Conservation (phyloP, 78 protist species). For the Dictyostelium firmibasis region DNA sequence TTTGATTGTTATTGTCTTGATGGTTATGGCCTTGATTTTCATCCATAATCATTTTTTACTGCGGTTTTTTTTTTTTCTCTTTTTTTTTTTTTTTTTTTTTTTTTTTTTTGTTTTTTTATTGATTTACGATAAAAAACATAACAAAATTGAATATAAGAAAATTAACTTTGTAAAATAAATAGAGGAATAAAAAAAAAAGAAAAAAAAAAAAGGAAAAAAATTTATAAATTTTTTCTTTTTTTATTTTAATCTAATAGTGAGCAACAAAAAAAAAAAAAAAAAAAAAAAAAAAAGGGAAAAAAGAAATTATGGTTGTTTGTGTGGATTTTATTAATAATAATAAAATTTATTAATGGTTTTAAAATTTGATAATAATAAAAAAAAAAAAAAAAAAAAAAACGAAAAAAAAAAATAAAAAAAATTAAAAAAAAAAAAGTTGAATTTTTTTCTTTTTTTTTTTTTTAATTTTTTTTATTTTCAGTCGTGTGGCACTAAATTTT, state of each 20-base stretch:
- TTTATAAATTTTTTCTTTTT: not conserved
- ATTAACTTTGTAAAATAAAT: not conserved
- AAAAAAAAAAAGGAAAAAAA: not conserved
- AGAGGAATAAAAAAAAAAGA: not conserved
- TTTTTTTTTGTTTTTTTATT: not conserved
- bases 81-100: not conserved
- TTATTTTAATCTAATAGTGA: not conserved
- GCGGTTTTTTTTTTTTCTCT: not conserved
- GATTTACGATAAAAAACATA: not conserved
- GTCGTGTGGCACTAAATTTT: no score
- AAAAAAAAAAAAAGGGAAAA: not conserved
- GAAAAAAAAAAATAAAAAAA: no score
- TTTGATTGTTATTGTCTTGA: not conserved
- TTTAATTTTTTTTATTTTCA: no score
- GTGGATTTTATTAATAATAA: not conserved
- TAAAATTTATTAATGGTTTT: no score
- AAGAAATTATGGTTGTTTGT: not conserved
- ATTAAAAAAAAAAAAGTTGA: no score
- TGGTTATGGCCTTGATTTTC: not conserved
- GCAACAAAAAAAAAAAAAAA: not conserved
- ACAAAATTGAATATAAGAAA: not conserved
- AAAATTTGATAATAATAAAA: not conserved
- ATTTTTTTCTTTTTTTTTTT: not conserved
- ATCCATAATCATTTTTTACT: constrained; percentile 2
- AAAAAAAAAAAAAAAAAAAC: no score